phyloP scores from a whole-genome alignment of 2,329 filamentous ascomycete genomes.

The Fusarium sp. region DNA sequence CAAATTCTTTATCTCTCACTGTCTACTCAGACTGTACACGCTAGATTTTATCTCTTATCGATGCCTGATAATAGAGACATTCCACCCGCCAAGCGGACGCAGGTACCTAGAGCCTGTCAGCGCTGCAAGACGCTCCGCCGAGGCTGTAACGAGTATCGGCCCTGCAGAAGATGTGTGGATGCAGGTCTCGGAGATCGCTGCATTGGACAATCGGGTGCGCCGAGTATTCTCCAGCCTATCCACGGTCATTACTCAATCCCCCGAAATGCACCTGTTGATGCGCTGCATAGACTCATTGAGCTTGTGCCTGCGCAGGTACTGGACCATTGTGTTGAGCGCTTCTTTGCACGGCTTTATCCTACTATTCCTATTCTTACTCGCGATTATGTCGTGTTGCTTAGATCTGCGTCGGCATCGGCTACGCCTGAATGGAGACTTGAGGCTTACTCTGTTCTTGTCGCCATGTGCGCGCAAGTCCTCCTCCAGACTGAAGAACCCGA shows the following conservation, averaged over 20 bases:
- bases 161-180: conserved; percentile 58
- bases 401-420: conserved; percentile 25
- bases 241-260: conserved; percentile 3
- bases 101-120: conserved; percentile 59
- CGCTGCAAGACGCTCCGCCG: conserved; percentile 58
- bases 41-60: not conserved
- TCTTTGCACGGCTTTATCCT: conserved; percentile 56
- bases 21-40: not conserved
- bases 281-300: conserved; percentile 48
- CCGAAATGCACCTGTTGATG: not conserved
- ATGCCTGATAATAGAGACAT: conserved; percentile 24
- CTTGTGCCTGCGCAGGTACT: conserved; percentile 52
- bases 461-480: conserved; percentile 57
- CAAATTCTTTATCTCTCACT: not conserved
- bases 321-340: conserved; percentile 55
- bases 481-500: conserved; percentile 57
- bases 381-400: conserved; percentile 53
- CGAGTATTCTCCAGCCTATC: conserved; percentile 17
- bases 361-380: conserved; percentile 59
- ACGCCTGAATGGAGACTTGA: conserved; percentile 49
- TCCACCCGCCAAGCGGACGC: conserved; percentile 52
- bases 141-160: conserved; percentile 59
- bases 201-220: conserved; percentile 34
- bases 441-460: conserved; percentile 53
- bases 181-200: conserved; percentile 58